Evolutionary conservation across 148 eudicot genomes (phyloP).

Genomic region (Gaultheria prostrata): DNA sequence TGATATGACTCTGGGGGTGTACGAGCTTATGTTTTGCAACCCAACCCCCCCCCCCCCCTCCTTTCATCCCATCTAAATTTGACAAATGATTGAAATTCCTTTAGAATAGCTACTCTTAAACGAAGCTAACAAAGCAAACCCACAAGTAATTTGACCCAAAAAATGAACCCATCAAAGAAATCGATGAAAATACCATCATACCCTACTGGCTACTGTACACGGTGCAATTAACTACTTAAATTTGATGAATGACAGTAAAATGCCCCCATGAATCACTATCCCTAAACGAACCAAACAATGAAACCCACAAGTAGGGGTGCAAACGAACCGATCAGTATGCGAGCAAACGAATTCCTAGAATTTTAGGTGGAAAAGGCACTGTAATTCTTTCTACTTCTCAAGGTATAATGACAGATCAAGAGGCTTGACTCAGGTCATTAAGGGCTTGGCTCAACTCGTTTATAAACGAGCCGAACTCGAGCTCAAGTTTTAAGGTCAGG

Average conservation of each 20-base stretch:
- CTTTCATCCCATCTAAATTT: neutral
- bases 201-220: neutral
- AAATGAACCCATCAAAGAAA: neutral
- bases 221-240: neutral
- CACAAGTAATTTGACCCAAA: no score
- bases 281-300: neutral
- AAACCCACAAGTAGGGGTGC: neutral
- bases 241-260: neutral
- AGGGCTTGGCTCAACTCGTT: no score
- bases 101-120: neutral
- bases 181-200: neutral
- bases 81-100: neutral
- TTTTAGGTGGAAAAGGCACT: no score
- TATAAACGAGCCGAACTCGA: no score
- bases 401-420: no score
- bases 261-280: neutral
- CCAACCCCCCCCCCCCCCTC: no score
- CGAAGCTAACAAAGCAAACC: neutral
- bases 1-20: neutral
- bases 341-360: no score
- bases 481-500: no score
- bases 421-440: no score
- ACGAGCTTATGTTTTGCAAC: neutral
- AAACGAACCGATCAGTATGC: no score
- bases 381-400: no score